Evolutionary conservation across 78 protist species (phyloP).

Genomic region (Dictyostelium intermedium): DNA sequence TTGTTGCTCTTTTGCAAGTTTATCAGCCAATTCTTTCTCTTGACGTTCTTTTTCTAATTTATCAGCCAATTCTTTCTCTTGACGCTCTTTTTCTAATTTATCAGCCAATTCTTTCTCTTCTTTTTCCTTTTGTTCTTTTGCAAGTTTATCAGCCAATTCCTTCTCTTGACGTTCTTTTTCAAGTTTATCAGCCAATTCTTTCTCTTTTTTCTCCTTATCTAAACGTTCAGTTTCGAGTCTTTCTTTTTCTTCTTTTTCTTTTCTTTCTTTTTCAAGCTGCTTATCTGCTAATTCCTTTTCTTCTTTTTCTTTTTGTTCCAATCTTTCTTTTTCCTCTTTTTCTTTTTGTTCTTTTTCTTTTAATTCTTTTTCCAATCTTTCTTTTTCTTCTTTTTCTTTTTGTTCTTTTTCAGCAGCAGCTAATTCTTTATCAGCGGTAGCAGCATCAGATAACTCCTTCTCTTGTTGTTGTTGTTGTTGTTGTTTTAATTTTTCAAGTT

Average conservation of each 20-base stretch:
- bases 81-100: slow-evolving; percentile 16
- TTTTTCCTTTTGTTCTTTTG: neutral
- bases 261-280: too few species aligned
- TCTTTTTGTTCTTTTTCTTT: slow-evolving; percentile 3
- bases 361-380: neutral
- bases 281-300: neutral
- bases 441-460: neutral
- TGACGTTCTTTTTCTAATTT: neutral
- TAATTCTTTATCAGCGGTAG: slow-evolving; percentile 1
- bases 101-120: neutral
- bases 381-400: slow-evolving; percentile 9
- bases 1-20: neutral
- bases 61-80: neutral
- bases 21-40: neutral
- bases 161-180: neutral
- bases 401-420: slow-evolving; percentile 8
- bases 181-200: neutral
- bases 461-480: neutral
- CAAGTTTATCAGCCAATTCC: neutral
- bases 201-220: neutral
- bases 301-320: neutral
- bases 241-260: neutral
- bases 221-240: neutral
- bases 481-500: slow-evolving; percentile 3
- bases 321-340: slow-evolving; percentile 13